Percentiles rank a stretch among this genome's conserved stretches.
These are phyloP conservation scores for Vickermania spadyakhi DNA, from an alignment of 208 protist species.

Conservation along the genomic window DNA sequence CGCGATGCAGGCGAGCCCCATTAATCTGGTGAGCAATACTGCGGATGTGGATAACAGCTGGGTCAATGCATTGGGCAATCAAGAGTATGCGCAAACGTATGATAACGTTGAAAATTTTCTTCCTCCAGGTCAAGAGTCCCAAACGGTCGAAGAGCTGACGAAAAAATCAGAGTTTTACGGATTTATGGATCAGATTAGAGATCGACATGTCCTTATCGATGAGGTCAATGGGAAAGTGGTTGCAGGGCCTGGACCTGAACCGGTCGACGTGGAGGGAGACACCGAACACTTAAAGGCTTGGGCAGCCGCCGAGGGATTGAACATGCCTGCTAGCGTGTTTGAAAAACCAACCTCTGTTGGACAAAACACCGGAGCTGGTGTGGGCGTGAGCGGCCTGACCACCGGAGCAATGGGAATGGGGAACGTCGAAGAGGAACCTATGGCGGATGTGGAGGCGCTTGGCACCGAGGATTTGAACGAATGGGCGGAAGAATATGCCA, in stretches of 20 bases:
- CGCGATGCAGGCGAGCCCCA: conserved; percentile 16
- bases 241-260: conserved; percentile 52
- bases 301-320: conserved; percentile 32
- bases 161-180: conserved; percentile 61
- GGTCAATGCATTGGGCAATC: conserved; percentile 44
- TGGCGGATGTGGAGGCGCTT: conserved; percentile 19
- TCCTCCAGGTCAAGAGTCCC: conserved; percentile 24
- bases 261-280: conserved; percentile 30
- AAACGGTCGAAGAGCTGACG: conserved; percentile 51
- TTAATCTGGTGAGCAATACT: conserved; percentile 10
- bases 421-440: conserved; percentile 4
- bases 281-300: conserved; percentile 43
- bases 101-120: conserved; percentile 47
- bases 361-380: background rate
- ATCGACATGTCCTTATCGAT: conserved; percentile 67
- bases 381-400: conserved; percentile 5
- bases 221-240: conserved; percentile 70
- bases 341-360: conserved; percentile 8
- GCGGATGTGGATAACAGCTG: conserved; percentile 25
- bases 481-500: conserved; percentile 67
- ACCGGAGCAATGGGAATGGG: background rate
- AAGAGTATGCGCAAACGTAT: conserved; percentile 72
- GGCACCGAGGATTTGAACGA: conserved; percentile 40
- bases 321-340: conserved; percentile 38
- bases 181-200: conserved; percentile 75